Evolutionary conservation across 2,329 filamentous ascomycete species (phyloP), one percentile per base, ranked within the genome.

Genomic region (Scortechinia acanthostroma): DNA sequence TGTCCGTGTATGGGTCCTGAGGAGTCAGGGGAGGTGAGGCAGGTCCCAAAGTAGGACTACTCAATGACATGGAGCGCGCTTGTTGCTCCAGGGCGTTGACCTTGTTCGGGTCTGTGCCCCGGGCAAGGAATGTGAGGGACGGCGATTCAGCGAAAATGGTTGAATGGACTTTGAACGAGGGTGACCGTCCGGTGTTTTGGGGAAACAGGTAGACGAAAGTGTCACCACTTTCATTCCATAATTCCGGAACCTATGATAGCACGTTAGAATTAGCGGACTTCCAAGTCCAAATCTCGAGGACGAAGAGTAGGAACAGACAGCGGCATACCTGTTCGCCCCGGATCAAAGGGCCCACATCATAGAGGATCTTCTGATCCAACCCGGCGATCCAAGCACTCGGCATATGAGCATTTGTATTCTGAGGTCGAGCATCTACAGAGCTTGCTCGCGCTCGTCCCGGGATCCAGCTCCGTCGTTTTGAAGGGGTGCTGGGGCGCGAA

Each of bases 171-270:
- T 73, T 75, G 65, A 84, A 83, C 2, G 77, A 81, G 5, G 80
- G 67, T 3, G 75, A 69, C 53, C 71, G 72, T 45, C 70, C 70
- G 17, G 76, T 73, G 15, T 64, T 72, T 35, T 72, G 66, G 1
- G 79, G 76, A 52, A 78, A 82, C 14, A 83, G 65, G 52, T 83
- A 77, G n/a, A 84, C 68, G 48, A 73, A 69, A 14, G 77, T 81
- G 55, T 83, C 77, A n/a, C 74, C 79, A 42, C 70, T 57, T 3
- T 79, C 73, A 51, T 81, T 75, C 80, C 80, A 84, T 5, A 83
- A 58, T 53, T 83, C 80, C 4, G 65, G 56, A 15, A 79, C 65
- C 72, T 76, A 49, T 14, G 19, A 6, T 22, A 13, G 4, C 19
- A 43, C 3, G 30, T 21, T 15, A 22, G 47, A 6, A 10, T 19